A percentile compares a stretch with the other conserved stretches of the same genome.
These are phyloP conservation scores for Trichoderma arundinaceum DNA, from an alignment of 2,329 filamentous ascomycete genomes.

Conservation along the genomic window DNA sequence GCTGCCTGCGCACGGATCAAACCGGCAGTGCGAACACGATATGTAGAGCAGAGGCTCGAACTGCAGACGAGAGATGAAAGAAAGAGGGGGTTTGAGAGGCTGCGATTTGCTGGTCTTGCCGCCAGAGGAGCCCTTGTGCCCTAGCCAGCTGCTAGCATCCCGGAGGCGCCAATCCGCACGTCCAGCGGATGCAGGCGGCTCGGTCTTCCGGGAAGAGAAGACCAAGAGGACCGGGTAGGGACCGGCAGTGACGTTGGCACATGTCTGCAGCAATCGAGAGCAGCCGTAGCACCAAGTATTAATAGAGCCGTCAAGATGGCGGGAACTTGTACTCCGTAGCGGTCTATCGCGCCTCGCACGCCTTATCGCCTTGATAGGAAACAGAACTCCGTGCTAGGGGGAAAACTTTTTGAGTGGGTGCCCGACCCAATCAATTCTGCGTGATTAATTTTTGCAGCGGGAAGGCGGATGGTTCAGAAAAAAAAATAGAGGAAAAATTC, in stretches of 20 bases:
- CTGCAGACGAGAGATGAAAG: not conserved
- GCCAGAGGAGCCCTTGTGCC: not conserved
- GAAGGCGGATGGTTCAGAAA: conserved; percentile 18
- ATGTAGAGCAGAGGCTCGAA: not conserved
- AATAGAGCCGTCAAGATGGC: not conserved
- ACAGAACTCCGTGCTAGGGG: conserved; percentile 9
- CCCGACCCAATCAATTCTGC: conserved; percentile 30
- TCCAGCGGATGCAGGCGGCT: not conserved
- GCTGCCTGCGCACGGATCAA: conserved; percentile 17
- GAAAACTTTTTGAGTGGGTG: conserved; percentile 24
- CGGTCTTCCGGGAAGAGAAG: conserved; percentile 18
- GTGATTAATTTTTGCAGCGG: conserved; percentile 32
- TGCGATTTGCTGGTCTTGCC: not conserved
- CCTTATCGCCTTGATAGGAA: conserved; percentile 25
- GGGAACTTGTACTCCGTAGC: not conserved
- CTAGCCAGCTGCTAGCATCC: not conserved
- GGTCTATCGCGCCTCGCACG: not conserved
- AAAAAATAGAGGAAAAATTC: conserved; percentile 26
- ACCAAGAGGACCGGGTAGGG: not conserved
- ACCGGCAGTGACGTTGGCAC: conserved; percentile 20
- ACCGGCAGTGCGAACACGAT: not conserved
- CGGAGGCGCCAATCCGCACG: conserved; percentile 1
- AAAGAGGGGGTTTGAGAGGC: not conserved
- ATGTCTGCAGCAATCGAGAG: not conserved
- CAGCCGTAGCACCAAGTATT: not conserved